These are phyloP conservation scores for Euphorbia peplus DNA, from an alignment of 345 rosid species.

Conservation along the genomic window DNA sequence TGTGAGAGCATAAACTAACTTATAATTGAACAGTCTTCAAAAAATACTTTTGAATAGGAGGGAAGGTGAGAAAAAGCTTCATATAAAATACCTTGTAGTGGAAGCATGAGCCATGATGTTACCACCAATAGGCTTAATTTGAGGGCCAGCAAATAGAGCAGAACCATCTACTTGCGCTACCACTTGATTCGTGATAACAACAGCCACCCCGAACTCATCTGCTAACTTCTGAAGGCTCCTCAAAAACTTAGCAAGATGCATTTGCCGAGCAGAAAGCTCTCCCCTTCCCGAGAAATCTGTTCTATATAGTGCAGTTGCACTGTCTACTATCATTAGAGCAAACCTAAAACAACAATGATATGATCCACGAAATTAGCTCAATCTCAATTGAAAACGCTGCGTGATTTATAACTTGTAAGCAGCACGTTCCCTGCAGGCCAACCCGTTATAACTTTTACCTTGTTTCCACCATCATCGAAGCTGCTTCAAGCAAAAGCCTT, in stretches of 20 bases:
- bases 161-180: conserved; percentile 99
- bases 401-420: too few species aligned
- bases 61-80: neutral
- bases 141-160: conserved; percentile 95
- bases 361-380: neutral
- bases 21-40: conserved; percentile 2
- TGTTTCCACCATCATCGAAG: conserved; percentile 99
- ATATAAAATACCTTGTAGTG: conserved; percentile 66
- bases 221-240: conserved; percentile 95
- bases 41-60: neutral
- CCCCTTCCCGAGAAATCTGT: conserved; percentile 97
- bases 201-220: conserved; percentile 98
- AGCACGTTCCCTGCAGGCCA: too few species aligned
- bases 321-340: conserved; percentile 94
- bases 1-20: conserved; percentile 13
- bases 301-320: conserved; percentile 91
- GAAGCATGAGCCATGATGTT: conserved; percentile 99
- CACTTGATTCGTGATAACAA: conserved; percentile 92
- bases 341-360: conserved; percentile 43
- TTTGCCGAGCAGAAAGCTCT: conserved; percentile 92
- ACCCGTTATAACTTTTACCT: conserved; percentile 37
- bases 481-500: conserved; percentile 95
- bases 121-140: conserved; percentile 93
- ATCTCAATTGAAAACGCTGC: conserved; percentile 1
- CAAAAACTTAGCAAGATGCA: conserved; percentile 98